A percentile compares a stretch with the other conserved stretches of the same genome.
Evolutionary conservation across 192 early-diverging fungal genomes (phyloP).

Genomic region (Chytriomyces confervae): DNA sequence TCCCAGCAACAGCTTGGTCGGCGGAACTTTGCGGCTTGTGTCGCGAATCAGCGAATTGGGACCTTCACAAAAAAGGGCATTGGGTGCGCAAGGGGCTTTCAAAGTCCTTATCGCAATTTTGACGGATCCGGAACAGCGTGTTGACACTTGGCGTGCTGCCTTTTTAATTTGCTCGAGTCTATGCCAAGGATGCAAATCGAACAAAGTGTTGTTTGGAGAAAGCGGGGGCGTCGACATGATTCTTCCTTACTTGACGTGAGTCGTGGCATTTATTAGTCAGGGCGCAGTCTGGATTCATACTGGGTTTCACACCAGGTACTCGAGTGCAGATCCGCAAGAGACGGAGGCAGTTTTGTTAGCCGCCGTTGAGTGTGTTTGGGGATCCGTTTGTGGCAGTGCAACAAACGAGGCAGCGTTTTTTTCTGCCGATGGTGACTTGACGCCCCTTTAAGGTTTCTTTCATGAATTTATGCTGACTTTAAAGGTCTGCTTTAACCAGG

Average conservation of each 20-base stretch:
- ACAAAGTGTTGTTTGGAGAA: conserved; percentile 49
- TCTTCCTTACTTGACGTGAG: conserved; percentile 48
- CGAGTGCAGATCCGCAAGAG: conserved; percentile 46
- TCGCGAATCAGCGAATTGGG: conserved; percentile 39
- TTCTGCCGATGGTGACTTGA: conserved; percentile 35
- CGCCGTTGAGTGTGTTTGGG: conserved; percentile 54
- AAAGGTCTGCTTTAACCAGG: conserved; percentile 21
- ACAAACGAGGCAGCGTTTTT: conserved; percentile 45
- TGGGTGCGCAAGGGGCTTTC: conserved; percentile 45
- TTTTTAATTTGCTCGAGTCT: conserved; percentile 50
- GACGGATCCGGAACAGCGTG: conserved; percentile 28
- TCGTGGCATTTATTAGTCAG: background rate
- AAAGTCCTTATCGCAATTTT: conserved; percentile 40
- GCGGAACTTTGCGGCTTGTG: conserved; percentile 38
- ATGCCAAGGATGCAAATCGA: conserved; percentile 48
- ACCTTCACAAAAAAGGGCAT: conserved; percentile 26
- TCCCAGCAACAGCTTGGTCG: conserved; percentile 38
- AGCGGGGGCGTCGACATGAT: conserved; percentile 42
- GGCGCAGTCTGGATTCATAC: background rate
- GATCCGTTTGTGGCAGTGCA: conserved; percentile 48
- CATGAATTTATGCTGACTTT: background rate
- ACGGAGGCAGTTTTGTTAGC: conserved; percentile 42
- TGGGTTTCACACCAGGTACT: conserved; percentile 29
- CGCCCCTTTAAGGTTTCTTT: background rate
- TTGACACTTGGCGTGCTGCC: conserved; percentile 42